Evolutionary conservation across 1,284 basidiomycete genomes (phyloP).

Genomic region (Ganoderma multipileum): DNA sequence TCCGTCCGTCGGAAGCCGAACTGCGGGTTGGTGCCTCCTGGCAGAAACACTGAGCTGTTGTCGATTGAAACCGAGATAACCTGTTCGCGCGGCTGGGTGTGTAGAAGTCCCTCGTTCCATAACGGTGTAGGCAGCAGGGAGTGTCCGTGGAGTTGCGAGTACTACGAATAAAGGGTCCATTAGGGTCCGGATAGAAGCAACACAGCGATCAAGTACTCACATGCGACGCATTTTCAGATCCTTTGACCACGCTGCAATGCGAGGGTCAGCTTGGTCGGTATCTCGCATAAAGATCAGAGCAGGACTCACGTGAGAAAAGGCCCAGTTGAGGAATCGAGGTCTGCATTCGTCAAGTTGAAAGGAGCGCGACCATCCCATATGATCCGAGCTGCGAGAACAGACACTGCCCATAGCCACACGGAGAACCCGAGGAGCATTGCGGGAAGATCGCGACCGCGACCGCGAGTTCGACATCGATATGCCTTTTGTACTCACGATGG

Average conservation of each 20-base stretch:
- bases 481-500: background rate
- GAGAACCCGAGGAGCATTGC: background rate
- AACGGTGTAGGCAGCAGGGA: conserved; percentile 53
- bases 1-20: conserved; percentile 66
- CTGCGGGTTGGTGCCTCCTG: conserved; percentile 54
- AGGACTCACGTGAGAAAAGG: conserved; percentile 64
- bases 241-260: conserved; percentile 58
- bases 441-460: background rate
- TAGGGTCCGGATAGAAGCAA: background rate
- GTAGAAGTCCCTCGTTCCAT: conserved; percentile 45
- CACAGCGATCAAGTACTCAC: conserved; percentile 38
- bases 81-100: conserved; percentile 49
- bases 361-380: conserved; percentile 64
- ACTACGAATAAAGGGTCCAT: conserved; percentile 41
- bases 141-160: conserved; percentile 51
- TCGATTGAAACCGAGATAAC: conserved; percentile 59
- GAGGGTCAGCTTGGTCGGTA: background rate
- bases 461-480: too few species aligned
- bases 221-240: conserved; percentile 52
- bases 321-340: conserved; percentile 53
- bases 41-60: conserved; percentile 64
- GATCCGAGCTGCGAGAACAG: conserved; percentile 43
- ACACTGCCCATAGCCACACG: background rate
- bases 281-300: background rate
- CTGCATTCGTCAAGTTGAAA: conserved; percentile 46